Base-by-base conservation (phyloP, 768 basidiomycete species). In the Pisolithus marmoratus region DNA sequence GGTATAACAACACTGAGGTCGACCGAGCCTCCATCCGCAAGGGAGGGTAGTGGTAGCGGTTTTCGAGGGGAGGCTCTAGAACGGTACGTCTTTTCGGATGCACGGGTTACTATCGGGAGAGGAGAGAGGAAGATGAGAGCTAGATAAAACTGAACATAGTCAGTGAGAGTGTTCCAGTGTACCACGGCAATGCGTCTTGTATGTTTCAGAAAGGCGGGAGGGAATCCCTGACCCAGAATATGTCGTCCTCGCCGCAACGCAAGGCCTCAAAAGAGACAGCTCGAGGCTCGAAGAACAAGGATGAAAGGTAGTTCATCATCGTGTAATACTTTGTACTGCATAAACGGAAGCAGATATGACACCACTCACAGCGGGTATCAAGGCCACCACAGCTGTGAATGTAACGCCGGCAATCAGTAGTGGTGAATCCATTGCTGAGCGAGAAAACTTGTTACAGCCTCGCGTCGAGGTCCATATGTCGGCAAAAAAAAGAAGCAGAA, bases 241-340 rank as follows among this genome's bases (percentile, higher is more conserved):
- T 74, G 62, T 87, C 88, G 83, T 86, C 88, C 59, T 78, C 68
- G 76, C 72, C 72, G 63, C 72, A 74, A 79, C 87, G 86, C 77
- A 63, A 65, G 65, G 67, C 61, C 56, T 59, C 47, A 54, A 60
- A 3, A 5, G 60, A 63, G 61, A 71, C 57, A 69, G 75, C 88
- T 83, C 83, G 70, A 60, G 64, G 74, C 84, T 90, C 89, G 74
- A 86, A 90, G 88, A 90, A 91, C 88, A 91, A 91, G 88, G 88
- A 91, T 91, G 89, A 88, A 80, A 67, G 72, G 74, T 72, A 69
- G 58, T 72, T 81, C 84, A 87, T 88, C 87, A 56, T 34, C 34
- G 14, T 64, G 52, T 41, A 42, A 52, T n/a, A 44, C 6, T 22
- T 26, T 27, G 1, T 37, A 26, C 31, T 11, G 27, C 5, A 23